phyloP scores from a whole-genome alignment of 2,329 filamentous ascomycete genomes.

The Pseudonectria foliicola region DNA sequence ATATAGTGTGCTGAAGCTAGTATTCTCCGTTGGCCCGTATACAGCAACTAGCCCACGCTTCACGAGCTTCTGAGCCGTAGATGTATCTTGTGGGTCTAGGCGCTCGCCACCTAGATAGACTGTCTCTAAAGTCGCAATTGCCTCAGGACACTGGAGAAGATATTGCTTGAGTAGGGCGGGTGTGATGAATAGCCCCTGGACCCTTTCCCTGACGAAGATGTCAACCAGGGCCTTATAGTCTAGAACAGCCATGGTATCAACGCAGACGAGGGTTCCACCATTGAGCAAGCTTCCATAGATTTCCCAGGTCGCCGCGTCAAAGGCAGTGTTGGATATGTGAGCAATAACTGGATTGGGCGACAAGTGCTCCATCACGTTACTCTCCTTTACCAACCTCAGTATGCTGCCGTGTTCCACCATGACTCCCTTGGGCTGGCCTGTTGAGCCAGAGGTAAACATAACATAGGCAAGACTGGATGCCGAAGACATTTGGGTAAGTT shows the following conservation, averaged over 20 bases:
- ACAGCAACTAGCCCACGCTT: slow-evolving; percentile 1
- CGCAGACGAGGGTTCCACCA: slow-evolving; percentile 9
- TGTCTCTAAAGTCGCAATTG: not conserved
- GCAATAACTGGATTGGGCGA: slow-evolving; percentile 1
- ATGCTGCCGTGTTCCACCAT: slow-evolving; percentile 13
- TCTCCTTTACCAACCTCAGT: slow-evolving; percentile 3
- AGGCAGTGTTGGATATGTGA: slow-evolving; percentile 7
- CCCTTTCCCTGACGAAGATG: not conserved
- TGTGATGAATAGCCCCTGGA: not conserved
- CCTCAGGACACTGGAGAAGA: not conserved
- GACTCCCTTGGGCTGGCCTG: slow-evolving; percentile 19
- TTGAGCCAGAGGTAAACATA: slow-evolving; percentile 21
- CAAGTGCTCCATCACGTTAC: not conserved
- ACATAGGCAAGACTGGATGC: slow-evolving; percentile 7
- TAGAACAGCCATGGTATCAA: slow-evolving; percentile 6
- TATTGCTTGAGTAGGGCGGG: slow-evolving; percentile 2
- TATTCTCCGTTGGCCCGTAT: slow-evolving; percentile 13
- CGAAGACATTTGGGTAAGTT: no score
- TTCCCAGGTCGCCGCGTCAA: slow-evolving; percentile 7
- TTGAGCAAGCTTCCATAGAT: slow-evolving; percentile 3
- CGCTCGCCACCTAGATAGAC: not conserved
- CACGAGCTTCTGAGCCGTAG: not conserved
- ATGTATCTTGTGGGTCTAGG: not conserved
- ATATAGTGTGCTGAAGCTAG: slow-evolving; percentile 4
- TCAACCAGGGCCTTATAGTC: slow-evolving; percentile 1